Conservation (phyloP, 148 eudicot species). For the Silene conica region DNA sequence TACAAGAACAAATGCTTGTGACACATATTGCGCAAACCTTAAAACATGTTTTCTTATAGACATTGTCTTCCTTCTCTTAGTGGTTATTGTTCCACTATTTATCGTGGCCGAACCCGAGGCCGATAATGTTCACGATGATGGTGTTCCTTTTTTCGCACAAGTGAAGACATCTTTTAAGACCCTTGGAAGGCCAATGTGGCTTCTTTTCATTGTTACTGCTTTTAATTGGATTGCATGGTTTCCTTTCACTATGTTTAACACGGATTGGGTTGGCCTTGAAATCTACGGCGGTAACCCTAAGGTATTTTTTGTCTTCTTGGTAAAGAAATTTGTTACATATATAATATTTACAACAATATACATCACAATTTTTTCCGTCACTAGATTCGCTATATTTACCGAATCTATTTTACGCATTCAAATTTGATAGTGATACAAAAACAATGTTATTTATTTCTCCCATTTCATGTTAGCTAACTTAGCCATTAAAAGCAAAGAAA, state of each 20-base stretch:
- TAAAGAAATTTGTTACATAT: too few species aligned
- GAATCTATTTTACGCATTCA: too few species aligned
- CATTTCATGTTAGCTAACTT: too few species aligned
- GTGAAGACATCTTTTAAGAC: conserved; percentile 42
- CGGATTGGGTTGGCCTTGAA: conserved; percentile 83
- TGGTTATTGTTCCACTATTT: conserved; percentile 37
- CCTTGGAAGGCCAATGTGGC: conserved; percentile 58
- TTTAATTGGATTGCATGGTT: conserved; percentile 78
- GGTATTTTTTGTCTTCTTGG: conserved; percentile 12
- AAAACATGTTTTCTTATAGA: conserved; percentile 72
- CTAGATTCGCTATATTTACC: too few species aligned
- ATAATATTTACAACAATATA: too few species aligned
- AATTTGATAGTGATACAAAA: too few species aligned
- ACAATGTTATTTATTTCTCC: too few species aligned
- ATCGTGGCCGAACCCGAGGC: conserved; percentile 34
- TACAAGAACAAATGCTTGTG: conserved; percentile 57
- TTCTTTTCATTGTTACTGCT: conserved; percentile 51
- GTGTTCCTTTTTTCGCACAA: conserved; percentile 40
- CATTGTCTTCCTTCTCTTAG: conserved; percentile 34
- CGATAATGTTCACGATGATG: background rate
- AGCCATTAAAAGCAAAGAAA: too few species aligned
- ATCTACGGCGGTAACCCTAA: conserved; percentile 55
- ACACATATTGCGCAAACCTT: conserved; percentile 76
- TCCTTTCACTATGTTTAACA: conserved; percentile 60
- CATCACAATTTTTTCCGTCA: too few species aligned